A percentile compares a stretch with the other conserved stretches of the same genome.
These are phyloP conservation scores for Trichosanthes cucumerina DNA, from an alignment of 306 rosid species.

Conservation along the genomic window DNA sequence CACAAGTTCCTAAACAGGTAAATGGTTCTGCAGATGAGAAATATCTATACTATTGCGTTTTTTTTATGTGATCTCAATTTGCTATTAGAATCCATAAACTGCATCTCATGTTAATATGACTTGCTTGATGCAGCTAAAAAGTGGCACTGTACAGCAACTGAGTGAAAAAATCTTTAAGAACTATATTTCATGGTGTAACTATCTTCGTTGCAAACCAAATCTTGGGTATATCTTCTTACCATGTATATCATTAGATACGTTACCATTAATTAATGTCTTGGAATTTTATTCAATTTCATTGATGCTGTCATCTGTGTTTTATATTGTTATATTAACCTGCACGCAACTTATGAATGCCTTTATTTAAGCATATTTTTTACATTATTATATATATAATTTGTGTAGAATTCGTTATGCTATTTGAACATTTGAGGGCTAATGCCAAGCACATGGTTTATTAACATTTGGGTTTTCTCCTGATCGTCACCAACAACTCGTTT, in stretches of 20 bases:
- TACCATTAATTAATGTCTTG: conserved; percentile 11
- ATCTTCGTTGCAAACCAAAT: conserved; percentile 50
- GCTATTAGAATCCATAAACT: not conserved
- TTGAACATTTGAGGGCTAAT: not conserved
- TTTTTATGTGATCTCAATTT: not conserved
- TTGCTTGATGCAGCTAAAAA: conserved; percentile 54
- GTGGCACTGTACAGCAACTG: conserved; percentile 37
- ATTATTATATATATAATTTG: not conserved
- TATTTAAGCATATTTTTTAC: not conserved
- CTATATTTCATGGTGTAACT: conserved; percentile 80
- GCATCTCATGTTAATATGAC: not conserved
- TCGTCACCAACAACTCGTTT: conserved; percentile 2
- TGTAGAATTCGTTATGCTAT: not conserved
- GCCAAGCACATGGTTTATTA: not conserved
- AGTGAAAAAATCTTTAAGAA: conserved; percentile 56
- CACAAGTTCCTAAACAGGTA: conserved; percentile 34
- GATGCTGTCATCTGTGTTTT: not conserved
- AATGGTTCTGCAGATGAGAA: conserved; percentile 14
- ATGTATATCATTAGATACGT: conserved; percentile 14
- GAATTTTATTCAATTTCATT: not conserved
- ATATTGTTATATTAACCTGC: not conserved
- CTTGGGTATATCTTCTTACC: conserved; percentile 39
- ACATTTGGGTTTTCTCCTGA: not conserved
- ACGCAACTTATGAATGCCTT: not conserved
- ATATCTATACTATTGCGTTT: not conserved